Base-by-base conservation (phyloP, 805 yeast species). In the Clavispora carvajalis region DNA sequence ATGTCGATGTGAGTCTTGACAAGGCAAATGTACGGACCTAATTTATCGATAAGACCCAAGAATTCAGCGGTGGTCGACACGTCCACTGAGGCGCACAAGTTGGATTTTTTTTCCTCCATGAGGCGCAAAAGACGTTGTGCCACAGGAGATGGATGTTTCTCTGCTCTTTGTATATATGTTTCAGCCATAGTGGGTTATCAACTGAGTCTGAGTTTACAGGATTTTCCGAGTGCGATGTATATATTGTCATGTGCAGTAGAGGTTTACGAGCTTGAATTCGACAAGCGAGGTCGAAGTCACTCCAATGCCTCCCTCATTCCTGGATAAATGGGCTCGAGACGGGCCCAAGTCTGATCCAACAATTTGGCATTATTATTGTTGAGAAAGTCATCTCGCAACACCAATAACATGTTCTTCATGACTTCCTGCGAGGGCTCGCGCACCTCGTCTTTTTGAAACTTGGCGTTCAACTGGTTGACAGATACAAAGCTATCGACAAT, bases 1-100 rank as follows among this genome's bases (percentile, higher is more conserved):
- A 91, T 87, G 60, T 93, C 99, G 41, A 93, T 81, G 59, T 93
- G 99, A 4, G 98, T 90, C 68, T 93, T 93, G 36, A 89, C 86
- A 35, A 93, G 67, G 63, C 96, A 90, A 41, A 93, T 85, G 59
- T 78, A 81, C 4, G 99, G 98, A 5, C 97, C 99, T 36, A 93
- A 71, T 40, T 73, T 73, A 40, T 91, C 97, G 16, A 85, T 74
- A 38, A 91, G 73, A 1, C 57, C 54, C 35, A 93, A 69, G 37
- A 93, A 74, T 57, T 93, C 96, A 5, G 59, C 58, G 4, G 96
- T 89, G 25, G 85, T 80, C 44, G 79, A 76, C 18, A 93, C 95
- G 60, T 93, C 99, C 11, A 91, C 78, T 8, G 97, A 89, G 9
- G 97, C 97, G 71, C 98, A 93, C 42, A 93, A 73, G 54, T 91